Evolutionary conservation across 192 early-diverging fungal species (phyloP), one percentile per base, ranked within the genome.

Genomic region (Linderina pennispora): DNA sequence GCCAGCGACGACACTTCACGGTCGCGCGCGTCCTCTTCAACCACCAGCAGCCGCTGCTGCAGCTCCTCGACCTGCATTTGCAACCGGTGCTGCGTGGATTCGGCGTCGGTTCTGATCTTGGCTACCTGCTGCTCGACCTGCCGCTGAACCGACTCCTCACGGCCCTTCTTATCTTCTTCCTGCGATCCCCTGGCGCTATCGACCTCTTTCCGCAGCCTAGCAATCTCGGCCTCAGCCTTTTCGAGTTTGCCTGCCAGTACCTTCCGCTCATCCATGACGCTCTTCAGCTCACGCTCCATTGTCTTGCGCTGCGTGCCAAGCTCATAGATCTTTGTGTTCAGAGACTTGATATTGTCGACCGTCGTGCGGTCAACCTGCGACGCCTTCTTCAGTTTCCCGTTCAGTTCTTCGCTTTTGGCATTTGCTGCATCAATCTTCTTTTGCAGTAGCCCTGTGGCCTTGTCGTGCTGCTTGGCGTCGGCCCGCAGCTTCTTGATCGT

Each of bases 401-500:
- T 62, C 46, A 65, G 53, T 26, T 87, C 81, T 15, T 70, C 54
- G 16, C 69, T 56, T 35, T 73, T 70, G 19, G 57, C 42, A 0
- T 55, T 17, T 2, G 55, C 53, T 36, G 55, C 64, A 4, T 84
- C 82, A 9, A 77, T 47, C 44, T 75, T 77, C 45, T 69, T 69
- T 42, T 82, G 77, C 5, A 76, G 38, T 25, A 69, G 61, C 32
- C 58, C 44, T 7, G 72, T 45, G 0, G 45, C 21, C 28, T 81
- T 82, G 9, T 90, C 90, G 3, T 52, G 32, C 15, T 80, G 81
- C 18, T 62, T 66, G 53, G 74, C 77, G 50, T 89, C 85, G 1
- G 74, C 58, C 5, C 86, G 73, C 22, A 92, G 58, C 38, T 80
- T 77, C 51, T 93, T 93, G 58, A 87, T 81, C 0, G 77, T 75